Conservation (phyloP, 2,329 filamentous ascomycete species). For the Penicillium paneum region DNA sequence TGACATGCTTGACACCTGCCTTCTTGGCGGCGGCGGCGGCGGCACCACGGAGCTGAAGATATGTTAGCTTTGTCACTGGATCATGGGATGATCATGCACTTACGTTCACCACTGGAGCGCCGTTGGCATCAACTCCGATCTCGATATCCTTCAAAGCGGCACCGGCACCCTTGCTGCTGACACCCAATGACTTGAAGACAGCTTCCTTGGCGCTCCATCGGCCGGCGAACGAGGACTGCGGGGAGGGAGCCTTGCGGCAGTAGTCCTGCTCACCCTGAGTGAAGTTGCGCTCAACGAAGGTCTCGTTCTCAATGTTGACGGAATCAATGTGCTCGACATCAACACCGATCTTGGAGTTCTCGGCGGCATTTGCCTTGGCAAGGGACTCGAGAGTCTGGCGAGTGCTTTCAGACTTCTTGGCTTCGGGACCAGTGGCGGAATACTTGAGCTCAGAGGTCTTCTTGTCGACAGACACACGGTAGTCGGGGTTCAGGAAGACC, state of each 20-base stretch:
- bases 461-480: constrained; percentile 79
- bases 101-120: constrained; percentile 81
- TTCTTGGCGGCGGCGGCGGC: constrained; percentile 79
- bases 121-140: constrained; percentile 74
- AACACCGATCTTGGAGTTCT: constrained; percentile 80
- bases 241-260: constrained; percentile 73
- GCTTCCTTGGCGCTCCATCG: constrained; percentile 98
- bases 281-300: constrained; percentile 93
- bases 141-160: constrained; percentile 93
- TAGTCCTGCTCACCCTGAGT: constrained; percentile 79
- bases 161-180: constrained; percentile 80
- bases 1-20: constrained; percentile 83
- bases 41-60: constrained; percentile 72
- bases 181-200: constrained; percentile 94
- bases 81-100: constrained; percentile 40
- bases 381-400: constrained; percentile 74
- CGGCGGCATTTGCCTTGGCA: constrained; percentile 60
- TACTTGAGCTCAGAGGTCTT: constrained; percentile 78
- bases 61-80: constrained; percentile 17
- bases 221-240: constrained; percentile 88
- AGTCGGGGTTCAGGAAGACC: constrained; percentile 90
- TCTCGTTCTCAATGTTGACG: constrained; percentile 90
- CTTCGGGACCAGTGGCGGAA: constrained; percentile 65
- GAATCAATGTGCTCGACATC: constrained; percentile 86
- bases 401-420: constrained; percentile 60